Evolutionary conservation across 352 stramenopile genomes (phyloP), one percentile per base, ranked within the genome.

Genomic region (Phytophthora pluvialis): DNA sequence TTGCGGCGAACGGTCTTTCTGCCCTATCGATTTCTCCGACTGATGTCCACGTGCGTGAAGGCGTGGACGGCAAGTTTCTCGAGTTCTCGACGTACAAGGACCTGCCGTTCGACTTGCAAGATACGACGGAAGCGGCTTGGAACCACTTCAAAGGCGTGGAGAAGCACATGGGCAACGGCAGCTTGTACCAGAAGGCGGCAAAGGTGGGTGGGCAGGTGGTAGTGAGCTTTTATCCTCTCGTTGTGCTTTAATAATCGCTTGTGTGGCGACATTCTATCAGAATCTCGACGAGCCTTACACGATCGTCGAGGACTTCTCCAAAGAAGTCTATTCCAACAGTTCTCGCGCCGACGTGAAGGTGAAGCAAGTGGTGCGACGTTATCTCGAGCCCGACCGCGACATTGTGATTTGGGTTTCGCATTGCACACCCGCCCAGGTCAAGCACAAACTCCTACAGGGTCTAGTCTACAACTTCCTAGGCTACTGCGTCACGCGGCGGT

Each of bases 361-460:
- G 5, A 77, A 86, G 59, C 78, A 89, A 57, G 68, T 90, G 35
- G 53, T 86, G 38, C 69, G 80, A 11, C 78, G 81, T 35, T 88
- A 80, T 67, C 67, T 82, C 10, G 78, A 89, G 42, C 39, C 64
- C 28, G 81, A 83, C 46, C 79, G 79, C 28, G 67, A 86, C 11
- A 70, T 90, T 25, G 80, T 90, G 26, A 80, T 88, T 11, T 88
- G 80, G 79, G 75, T 72, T 5, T 72, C 78, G 3, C 73, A 72
- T 56, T 67, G 74, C 29, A 57, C 81, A 31, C 76, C 81, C 5
- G 51, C 73, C 18, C 68, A 82, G 60, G 81, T 90, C 58, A 73
- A 70, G n/a, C 59, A 79, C 49, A 74, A 86, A 49, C 67, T 70
- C 6, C 52, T 77, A 9, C 55, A 7, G 7, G 69, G 69, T 5